Evolutionary conservation across 805 yeast genomes (phyloP), one percentile per base, ranked within the genome.

Genomic region (Tanozyma kutaoensis): DNA sequence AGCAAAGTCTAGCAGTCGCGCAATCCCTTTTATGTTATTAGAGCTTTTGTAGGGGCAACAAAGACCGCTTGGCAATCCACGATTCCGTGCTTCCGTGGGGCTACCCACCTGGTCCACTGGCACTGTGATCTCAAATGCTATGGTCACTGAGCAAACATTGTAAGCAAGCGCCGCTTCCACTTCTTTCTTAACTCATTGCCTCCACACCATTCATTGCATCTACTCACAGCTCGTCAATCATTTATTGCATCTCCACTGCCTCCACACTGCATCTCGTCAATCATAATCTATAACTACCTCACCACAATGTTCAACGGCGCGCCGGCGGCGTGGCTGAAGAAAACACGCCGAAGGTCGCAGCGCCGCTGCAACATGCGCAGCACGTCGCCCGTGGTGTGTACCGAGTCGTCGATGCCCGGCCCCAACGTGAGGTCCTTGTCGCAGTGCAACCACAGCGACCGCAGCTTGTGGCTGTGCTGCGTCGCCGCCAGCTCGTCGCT

Each of bases 251-350:
- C 4, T 14, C 15, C 10, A 14, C 2, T 12, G 7, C 7, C 13
- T n/a, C 7, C 12, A 15, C 22, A 18, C 20, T 18, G 5, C 18
- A 22, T 12, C 10, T 2, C 14, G 8, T 14, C 22, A 8, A 35
- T 27, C n/a, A 37, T 28, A n/a, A 39, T 38, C 27, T 35, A 37
- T n/a, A 36, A 37, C 11, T 32, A 40, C 10, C 42, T 22, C 18
- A 12, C 24, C 13, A 24, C 10, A 4, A 14, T 16, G 20, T 32
- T 17, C 6, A n/a, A n/a, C n/a, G n/a, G n/a, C n/a, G n/a, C n/a
- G n/a, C n/a, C n/a, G n/a, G n/a, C n/a, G n/a, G n/a, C n/a, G n/a
- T 25, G 26, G 2, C 20, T 12, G 8, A 14, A 12, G 12, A 27
- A 16, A 32, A 37, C 25, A 13, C 14, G 27, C 19, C 35, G 37